Conservation (phyloP, 106 monocot genomes). For the Amphibolis antarctica region DNA sequence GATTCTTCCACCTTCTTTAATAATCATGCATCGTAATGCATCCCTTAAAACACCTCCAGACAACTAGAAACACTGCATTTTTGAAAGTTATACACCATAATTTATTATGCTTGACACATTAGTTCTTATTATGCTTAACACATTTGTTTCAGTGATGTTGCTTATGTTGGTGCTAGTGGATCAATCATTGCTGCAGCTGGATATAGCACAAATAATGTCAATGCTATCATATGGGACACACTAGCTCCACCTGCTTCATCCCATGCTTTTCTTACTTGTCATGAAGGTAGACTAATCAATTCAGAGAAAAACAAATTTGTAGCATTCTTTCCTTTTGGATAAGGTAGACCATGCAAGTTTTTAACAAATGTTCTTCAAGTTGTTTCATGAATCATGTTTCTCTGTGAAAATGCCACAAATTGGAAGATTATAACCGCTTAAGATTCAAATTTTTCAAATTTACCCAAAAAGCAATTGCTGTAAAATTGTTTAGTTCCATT, state of each 20-base stretch:
- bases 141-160: slow-evolving; percentile 53
- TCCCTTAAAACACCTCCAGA: no score
- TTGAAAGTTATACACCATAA: background rate
- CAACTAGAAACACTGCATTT: background rate
- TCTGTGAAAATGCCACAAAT: no score
- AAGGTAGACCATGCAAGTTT: no score
- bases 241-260: slow-evolving; percentile 70
- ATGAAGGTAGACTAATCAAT: slow-evolving; percentile 59
- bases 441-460: no score
- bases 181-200: slow-evolving; percentile 92
- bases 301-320: background rate
- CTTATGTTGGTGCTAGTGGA: slow-evolving; percentile 66
- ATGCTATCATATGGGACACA: slow-evolving; percentile 90
- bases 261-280: slow-evolving; percentile 76
- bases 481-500: no score
- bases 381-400: no score
- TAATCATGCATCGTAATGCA: slow-evolving; percentile 69
- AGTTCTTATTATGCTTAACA: background rate
- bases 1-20: slow-evolving; percentile 77
- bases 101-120: background rate
- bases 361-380: no score
- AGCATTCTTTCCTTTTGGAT: background rate
- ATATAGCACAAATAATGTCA: slow-evolving; percentile 52
- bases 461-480: no score
- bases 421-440: no score